These are phyloP conservation scores for Tolypocladium cylindrosporum DNA, from an alignment of 2,329 filamentous ascomycete species.

Conservation along the genomic window DNA sequence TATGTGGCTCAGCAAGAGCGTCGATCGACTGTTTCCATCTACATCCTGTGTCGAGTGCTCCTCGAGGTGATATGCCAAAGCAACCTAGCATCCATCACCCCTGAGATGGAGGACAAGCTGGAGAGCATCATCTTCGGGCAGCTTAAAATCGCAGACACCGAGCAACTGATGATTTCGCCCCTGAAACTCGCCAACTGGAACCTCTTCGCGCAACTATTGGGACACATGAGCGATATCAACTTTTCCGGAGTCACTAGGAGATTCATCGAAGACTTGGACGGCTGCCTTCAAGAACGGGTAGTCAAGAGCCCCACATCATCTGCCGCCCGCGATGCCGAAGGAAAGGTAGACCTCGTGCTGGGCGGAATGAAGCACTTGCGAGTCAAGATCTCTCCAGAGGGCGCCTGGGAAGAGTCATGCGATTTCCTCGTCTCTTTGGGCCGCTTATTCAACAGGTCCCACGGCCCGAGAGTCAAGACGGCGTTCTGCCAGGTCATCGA, in stretches of 20 bases:
- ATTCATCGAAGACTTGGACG: conserved; percentile 73
- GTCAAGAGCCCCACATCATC: conserved; percentile 52
- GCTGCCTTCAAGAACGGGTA: conserved; percentile 64
- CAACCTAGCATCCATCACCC: conserved; percentile 68
- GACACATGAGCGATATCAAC: conserved; percentile 92
- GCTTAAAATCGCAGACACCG: conserved; percentile 77
- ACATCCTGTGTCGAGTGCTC: conserved; percentile 85
- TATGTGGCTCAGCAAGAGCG: conserved; percentile 74
- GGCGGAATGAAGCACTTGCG: conserved; percentile 86
- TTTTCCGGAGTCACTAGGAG: conserved; percentile 75
- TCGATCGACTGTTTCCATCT: conserved; percentile 88
- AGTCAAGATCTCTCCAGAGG: conserved; percentile 62
- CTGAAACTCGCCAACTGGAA: conserved; percentile 92
- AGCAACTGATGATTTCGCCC: conserved; percentile 66
- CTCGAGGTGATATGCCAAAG: conserved; percentile 93
- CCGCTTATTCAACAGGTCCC: conserved; percentile 71
- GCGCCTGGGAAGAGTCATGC: conserved; percentile 77
- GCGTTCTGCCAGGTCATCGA: conserved; percentile 91
- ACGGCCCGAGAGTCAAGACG: conserved; percentile 84
- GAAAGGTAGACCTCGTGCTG: conserved; percentile 76
- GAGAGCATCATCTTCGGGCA: conserved; percentile 97
- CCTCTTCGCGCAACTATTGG: conserved; percentile 82
- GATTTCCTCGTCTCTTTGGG: conserved; percentile 78
- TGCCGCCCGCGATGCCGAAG: conserved; percentile 59
- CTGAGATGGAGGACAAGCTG: conserved; percentile 87